Evolutionary conservation across 306 rosid genomes (phyloP).

Genomic region (Malus asiatica): DNA sequence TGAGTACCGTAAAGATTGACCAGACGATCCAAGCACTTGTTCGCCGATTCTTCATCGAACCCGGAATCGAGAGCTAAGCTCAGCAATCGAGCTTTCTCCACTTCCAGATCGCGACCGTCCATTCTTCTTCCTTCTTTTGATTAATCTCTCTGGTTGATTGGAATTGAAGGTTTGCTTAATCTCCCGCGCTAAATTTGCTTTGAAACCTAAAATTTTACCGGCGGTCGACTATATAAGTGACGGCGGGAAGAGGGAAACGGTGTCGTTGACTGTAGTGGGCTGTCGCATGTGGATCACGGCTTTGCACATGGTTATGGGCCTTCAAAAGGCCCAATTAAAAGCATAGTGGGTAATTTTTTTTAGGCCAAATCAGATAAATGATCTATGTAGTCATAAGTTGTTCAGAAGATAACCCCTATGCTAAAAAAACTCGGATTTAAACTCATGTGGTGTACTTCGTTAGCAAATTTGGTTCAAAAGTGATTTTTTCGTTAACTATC

Average conservation of each 20-base stretch:
- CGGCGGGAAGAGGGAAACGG: not conserved
- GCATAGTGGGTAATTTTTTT: not conserved
- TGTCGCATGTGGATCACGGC: not conserved
- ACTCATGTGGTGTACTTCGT: too few species aligned
- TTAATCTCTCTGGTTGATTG: not conserved
- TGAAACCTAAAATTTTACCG: not conserved
- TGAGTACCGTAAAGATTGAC: constrained; percentile 62
- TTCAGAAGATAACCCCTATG: too few species aligned
- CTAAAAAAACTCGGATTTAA: too few species aligned
- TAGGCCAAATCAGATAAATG: too few species aligned
- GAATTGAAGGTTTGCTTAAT: not conserved
- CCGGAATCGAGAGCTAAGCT: constrained; percentile 78
- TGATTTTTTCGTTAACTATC: too few species aligned
- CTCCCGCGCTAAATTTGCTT: constrained; percentile 47
- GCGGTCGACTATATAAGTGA: not conserved
- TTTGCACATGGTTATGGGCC: not conserved
- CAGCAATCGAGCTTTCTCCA: constrained; percentile 69
- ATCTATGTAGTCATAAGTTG: too few species aligned
- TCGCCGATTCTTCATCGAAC: constrained; percentile 62
- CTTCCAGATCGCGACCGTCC: constrained; percentile 38
- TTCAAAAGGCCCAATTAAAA: not conserved
- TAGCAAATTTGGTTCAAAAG: too few species aligned
- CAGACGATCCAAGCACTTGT: constrained; percentile 59
- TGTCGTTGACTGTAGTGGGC: not conserved
- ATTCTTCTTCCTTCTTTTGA: not conserved